Base-by-base conservation (phyloP, 805 yeast species). In the Zygoascus flipseniorum region DNA sequence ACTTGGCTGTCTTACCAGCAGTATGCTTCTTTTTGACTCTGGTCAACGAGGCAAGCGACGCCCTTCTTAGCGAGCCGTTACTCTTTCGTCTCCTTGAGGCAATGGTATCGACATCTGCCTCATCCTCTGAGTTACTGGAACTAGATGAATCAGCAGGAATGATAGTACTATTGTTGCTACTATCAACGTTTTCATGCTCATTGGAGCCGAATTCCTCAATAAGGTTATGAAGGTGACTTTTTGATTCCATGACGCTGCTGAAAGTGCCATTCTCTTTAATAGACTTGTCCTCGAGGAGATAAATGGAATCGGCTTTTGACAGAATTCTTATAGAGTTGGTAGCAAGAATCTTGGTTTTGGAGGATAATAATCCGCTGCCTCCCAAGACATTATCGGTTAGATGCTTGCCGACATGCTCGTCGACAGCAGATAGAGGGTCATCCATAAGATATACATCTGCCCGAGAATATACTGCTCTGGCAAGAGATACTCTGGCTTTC, bases 361-460 rank as follows among this genome's bases (percentile, higher is more conserved):
- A 61, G 42, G 78, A 77, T 60, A 89, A 72, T 56, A 89, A 71
- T 52, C 96, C 96, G 37, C 76, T 71, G 32, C 92, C 85, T 82
- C 54, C 86, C 87, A 64, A 77, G 1, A 62, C 85, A 6, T 86
- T 82, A 59, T 82, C 83, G 59, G 86, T 82, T 62, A 93, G 74
- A 64, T 89, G 95, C 59, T 81, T 82, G 11, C 96, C 92, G 58
- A 93, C 99, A 67, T 93, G 99, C 62, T 89, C 97, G 70, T 93
- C 99, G 43, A 93, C 99, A 26, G 99, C 99, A 66, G 95, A 85
- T 55, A 93, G 76, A 9, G 95, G 87, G 69, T 93, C 99, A 68
- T 93, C 99, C 58, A 93, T 71, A 43, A 93, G 71, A 66, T 88
- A 89, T 31, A 93, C 80, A 65, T 93, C 98, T 2, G 98, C 95